phyloP scores from a whole-genome alignment of 176 grass and related monocot genomes.

The Ensete glaucum region DNA sequence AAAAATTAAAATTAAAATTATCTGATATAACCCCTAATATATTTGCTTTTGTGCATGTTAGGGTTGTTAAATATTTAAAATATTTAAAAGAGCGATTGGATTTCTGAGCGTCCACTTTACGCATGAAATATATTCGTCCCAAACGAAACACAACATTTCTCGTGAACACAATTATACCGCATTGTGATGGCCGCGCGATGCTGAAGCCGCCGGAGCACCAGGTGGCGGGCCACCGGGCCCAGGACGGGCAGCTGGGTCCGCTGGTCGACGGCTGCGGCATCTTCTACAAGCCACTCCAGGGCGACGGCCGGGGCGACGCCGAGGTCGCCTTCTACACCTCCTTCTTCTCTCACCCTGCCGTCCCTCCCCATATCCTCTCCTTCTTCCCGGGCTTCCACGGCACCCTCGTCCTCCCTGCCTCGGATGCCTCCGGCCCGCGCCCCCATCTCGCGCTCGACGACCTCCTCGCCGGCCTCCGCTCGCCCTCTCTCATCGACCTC shows the following conservation, averaged over 20 bases:
- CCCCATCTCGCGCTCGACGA: slow-evolving; percentile 68
- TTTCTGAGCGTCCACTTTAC: no score
- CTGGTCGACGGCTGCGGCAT: slow-evolving; percentile 45
- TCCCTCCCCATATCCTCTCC: slow-evolving; percentile 32
- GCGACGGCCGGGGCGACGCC: slow-evolving; percentile 36
- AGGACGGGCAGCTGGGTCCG: slow-evolving; percentile 30
- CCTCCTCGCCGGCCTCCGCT: slow-evolving; percentile 32
- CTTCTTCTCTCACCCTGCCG: slow-evolving; percentile 32
- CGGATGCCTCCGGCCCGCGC: slow-evolving; percentile 26
- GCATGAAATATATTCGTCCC: no score
- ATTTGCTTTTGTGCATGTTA: no score
- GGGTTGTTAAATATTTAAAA: no score
- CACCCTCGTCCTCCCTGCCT: slow-evolving; percentile 35
- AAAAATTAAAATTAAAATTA: no score
- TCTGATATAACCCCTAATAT: no score
- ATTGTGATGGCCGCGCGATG: slow-evolving; percentile 1
- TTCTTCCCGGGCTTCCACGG: slow-evolving; percentile 73
- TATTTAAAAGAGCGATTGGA: no score
- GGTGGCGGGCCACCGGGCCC: slow-evolving; percentile 49
- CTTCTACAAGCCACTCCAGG: slow-evolving; percentile 78
- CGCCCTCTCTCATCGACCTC: slow-evolving; percentile 61
- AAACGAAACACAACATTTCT: no score
- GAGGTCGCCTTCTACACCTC: slow-evolving; percentile 67
- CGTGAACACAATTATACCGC: no score
- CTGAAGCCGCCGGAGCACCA: slow-evolving; percentile 68